Percentiles rank a stretch among this genome's conserved stretches.
These are phyloP conservation scores for Aquilaria malaccensis DNA, from an alignment of 345 rosid species.

Conservation along the genomic window DNA sequence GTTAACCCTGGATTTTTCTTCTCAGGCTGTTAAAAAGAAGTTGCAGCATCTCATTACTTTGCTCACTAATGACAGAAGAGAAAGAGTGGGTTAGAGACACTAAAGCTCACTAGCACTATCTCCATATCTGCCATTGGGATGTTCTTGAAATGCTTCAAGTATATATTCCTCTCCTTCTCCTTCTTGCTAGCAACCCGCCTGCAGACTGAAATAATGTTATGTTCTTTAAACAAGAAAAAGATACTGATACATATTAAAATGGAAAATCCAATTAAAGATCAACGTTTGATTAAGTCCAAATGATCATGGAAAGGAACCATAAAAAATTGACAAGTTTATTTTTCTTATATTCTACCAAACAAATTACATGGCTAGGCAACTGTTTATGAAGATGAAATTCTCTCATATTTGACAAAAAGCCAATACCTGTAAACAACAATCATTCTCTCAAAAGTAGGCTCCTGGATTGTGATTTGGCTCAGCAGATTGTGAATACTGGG, in stretches of 20 bases:
- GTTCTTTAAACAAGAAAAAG: neutral
- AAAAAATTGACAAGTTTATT: neutral
- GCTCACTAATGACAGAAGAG: neutral
- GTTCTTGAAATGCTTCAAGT: conserved; percentile 70
- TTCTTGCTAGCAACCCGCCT: conserved; percentile 38
- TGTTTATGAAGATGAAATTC: neutral
- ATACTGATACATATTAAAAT: neutral
- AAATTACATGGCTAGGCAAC: too few relatives aligned
- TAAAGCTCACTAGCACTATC: conserved; percentile 69
- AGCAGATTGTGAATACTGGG: conserved; percentile 48
- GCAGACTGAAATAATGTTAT: conserved; percentile 7
- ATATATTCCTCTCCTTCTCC: conserved; percentile 41
- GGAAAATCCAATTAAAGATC: neutral
- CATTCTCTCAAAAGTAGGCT: conserved; percentile 72
- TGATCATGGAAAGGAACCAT: neutral
- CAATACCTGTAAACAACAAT: conserved; percentile 73
- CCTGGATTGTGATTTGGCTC: conserved; percentile 59
- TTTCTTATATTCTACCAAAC: too few relatives aligned
- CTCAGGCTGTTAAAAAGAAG: conserved; percentile 56
- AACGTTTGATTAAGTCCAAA: too few relatives aligned
- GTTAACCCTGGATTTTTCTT: conserved; percentile 84
- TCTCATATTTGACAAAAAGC: neutral
- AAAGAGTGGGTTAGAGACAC: neutral
- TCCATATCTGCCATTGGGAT: conserved; percentile 95
- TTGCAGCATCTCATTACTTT: neutral